These are phyloP conservation scores for Cystobasidium onofrii DNA, from an alignment of 768 basidiomycete species.

Conservation along the genomic window DNA sequence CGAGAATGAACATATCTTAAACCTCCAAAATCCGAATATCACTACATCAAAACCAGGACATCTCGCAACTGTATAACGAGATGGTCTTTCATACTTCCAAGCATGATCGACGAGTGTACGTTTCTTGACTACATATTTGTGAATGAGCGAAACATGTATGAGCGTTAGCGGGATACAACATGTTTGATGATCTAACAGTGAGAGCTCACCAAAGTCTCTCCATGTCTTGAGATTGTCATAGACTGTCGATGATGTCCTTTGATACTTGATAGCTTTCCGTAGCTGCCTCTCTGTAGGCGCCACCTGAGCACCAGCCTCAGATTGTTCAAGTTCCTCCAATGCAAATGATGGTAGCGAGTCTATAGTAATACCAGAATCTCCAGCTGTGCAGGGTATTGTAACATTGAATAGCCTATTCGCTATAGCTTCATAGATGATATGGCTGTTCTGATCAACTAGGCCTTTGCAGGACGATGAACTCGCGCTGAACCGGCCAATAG, in stretches of 20 bases:
- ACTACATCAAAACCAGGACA: background rate
- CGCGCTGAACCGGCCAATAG: background rate
- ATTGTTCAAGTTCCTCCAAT: background rate
- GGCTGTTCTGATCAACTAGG: background rate
- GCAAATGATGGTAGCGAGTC: background rate
- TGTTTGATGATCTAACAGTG: too few species aligned
- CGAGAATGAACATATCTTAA: conserved; percentile 9
- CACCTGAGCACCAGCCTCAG: background rate
- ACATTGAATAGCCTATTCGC: background rate
- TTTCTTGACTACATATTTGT: conserved; percentile 4
- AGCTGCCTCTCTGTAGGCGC: background rate
- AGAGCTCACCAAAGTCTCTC: conserved; percentile 9
- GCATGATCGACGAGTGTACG: background rate
- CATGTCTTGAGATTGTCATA: background rate
- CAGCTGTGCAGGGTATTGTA: background rate
- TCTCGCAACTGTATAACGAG: background rate
- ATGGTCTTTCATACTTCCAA: background rate
- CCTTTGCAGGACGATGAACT: background rate
- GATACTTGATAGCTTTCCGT: background rate
- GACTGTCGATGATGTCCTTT: background rate
- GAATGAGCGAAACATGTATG: background rate
- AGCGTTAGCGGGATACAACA: too few species aligned
- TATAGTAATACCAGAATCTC: conserved; percentile 11
- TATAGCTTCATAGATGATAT: conserved; percentile 21
- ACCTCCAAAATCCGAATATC: background rate